Evolutionary conservation across 2,329 filamentous ascomycete genomes (phyloP).

Genomic region (Monilinia fructigena): DNA sequence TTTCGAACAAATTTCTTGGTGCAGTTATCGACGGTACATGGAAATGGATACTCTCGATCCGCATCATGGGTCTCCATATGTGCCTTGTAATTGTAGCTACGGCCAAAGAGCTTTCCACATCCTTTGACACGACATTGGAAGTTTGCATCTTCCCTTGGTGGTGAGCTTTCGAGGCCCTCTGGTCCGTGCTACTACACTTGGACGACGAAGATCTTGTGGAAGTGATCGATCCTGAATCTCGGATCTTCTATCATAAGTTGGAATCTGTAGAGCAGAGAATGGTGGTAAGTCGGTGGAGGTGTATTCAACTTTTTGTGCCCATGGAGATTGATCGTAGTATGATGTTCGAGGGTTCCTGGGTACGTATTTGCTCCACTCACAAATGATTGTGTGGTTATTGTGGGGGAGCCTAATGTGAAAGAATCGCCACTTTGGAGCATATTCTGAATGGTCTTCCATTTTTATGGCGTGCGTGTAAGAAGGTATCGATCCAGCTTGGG

Average conservation of each 20-base stretch:
- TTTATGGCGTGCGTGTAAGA: slow-evolving; percentile 38
- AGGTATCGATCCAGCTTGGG: slow-evolving; percentile 36
- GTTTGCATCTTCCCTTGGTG: slow-evolving; percentile 68
- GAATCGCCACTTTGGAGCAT: slow-evolving; percentile 30
- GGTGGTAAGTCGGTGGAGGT: slow-evolving; percentile 34
- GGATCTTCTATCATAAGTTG: slow-evolving; percentile 35
- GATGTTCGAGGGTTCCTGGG: slow-evolving; percentile 35
- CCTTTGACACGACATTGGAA: slow-evolving; percentile 65
- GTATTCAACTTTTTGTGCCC: slow-evolving; percentile 37
- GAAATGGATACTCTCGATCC: slow-evolving; percentile 66
- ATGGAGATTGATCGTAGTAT: slow-evolving; percentile 35
- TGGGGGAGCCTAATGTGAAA: slow-evolving; percentile 36
- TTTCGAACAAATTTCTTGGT: slow-evolving; percentile 76
- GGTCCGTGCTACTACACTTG: slow-evolving; percentile 34
- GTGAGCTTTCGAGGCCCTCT: slow-evolving; percentile 52
- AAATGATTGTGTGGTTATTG: slow-evolving; percentile 30
- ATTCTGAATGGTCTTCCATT: slow-evolving; percentile 40
- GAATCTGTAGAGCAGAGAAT: slow-evolving; percentile 34
- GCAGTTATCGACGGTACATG: slow-evolving; percentile 65
- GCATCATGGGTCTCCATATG: slow-evolving; percentile 84
- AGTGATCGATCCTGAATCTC: slow-evolving; percentile 32
- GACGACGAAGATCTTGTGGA: slow-evolving; percentile 28
- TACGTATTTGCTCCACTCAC: slow-evolving; percentile 33
- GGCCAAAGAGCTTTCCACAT: slow-evolving; percentile 77
- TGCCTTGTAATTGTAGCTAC: slow-evolving; percentile 83